These are phyloP conservation scores for Ceratobasidium sp. DNA, from an alignment of 1,284 basidiomycete species.

Conservation along the genomic window DNA sequence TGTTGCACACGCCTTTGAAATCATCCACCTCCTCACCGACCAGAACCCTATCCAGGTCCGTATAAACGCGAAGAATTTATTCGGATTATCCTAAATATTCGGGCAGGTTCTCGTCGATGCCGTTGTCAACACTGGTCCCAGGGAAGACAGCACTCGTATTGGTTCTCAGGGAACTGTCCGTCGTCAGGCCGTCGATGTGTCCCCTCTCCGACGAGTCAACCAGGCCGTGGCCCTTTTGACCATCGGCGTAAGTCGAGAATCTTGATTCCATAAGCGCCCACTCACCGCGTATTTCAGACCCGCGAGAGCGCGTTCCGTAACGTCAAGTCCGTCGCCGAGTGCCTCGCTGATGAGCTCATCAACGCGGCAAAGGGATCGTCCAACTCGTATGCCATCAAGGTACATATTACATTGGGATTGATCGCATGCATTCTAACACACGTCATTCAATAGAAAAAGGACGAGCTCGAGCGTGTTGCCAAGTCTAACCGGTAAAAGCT, in stretches of 20 bases:
- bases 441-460: constrained; percentile 72
- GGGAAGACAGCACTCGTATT: constrained; percentile 99
- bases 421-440: neutral
- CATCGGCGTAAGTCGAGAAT: constrained; percentile 74
- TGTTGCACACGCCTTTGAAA: constrained; percentile 99
- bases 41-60: constrained; percentile 98
- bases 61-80: neutral
- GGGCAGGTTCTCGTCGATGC: constrained; percentile 91
- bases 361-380: constrained; percentile 99
- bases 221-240: constrained; percentile 96
- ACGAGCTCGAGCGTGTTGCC: constrained; percentile 98
- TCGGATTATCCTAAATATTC: constrained; percentile 20
- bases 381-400: constrained; percentile 99
- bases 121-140: constrained; percentile 99
- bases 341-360: constrained; percentile 99
- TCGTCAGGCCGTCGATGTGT: constrained; percentile 99
- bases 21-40: constrained; percentile 99
- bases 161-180: constrained; percentile 99
- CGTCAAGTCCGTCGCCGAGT: constrained; percentile 98
- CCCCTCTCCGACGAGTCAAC: constrained; percentile 97
- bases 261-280: constrained; percentile 18
- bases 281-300: constrained; percentile 60
- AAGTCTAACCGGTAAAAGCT: constrained; percentile 93
- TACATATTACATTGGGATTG: constrained; percentile 47
- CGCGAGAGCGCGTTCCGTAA: constrained; percentile 99